Base-by-base conservation (phyloP, 1,284 basidiomycete species). In the Peniophora sp. region DNA sequence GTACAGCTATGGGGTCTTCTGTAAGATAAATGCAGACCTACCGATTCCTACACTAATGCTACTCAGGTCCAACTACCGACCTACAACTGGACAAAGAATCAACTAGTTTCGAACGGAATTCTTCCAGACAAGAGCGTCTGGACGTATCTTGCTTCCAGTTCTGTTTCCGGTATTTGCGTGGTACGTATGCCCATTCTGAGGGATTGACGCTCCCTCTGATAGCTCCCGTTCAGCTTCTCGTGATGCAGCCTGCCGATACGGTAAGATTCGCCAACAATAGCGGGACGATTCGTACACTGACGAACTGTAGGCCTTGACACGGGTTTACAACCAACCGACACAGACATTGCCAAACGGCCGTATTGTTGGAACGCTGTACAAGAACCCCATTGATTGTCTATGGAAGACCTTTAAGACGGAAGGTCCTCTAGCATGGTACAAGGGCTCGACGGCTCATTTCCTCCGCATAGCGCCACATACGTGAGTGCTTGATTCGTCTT, bases 251-350 rank as follows among this genome's bases (percentile, higher is more conserved):
- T 17, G 87, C 88, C 11, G 89, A 92, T 65, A 92, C 89, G 5
- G 88, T 90, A 56, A 62, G 79, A 32, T n/a, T n/a, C n/a, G n/a
- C n/a, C n/a, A n/a, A n/a, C n/a, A n/a, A n/a, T n/a, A n/a, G n/a
- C n/a, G 69, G 27, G 24, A 35, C 20, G 59, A 50, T 65, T 63
- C 6, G 10, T 36, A 36, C n/a, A 60, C 62, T 12, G 54, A 62
- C 58, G 56, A 34, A 47, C 49, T 55, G 17, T 35, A 51, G 88
- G 88, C 91, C 44, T 70, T 98, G 49, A 98, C 96, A 8, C 78
- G 96, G 53, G 88, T 98, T 81, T 99, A 98, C 69, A 98, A 98
- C 64, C 95, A 96, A 75, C 89, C 90, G 22, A 93, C 90, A 2
- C 72, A 76, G 55, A 73, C 69, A 39, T 76, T 85, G 49, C 82